Conservation (phyloP, 106 monocot genomes). For the Dendrobium nobile region DNA sequence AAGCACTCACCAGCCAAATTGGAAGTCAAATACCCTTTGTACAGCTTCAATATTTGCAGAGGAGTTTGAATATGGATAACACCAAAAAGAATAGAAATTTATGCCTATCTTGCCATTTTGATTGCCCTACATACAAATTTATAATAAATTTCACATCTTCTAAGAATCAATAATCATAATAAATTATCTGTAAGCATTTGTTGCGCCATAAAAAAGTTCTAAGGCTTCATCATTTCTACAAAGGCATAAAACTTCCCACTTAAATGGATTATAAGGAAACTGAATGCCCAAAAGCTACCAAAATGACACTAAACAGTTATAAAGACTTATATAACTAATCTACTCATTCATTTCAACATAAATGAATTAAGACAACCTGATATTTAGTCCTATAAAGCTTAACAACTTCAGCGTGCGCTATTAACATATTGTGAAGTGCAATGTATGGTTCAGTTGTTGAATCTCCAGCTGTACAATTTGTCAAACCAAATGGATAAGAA, state of each 20-base stretch:
- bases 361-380: constrained; percentile 20
- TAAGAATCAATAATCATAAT: too few relatives aligned
- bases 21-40: constrained; percentile 33
- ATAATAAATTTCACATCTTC: too few relatives aligned
- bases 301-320: not conserved
- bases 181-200: too few relatives aligned
- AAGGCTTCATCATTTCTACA: too few relatives aligned
- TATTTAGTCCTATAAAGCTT: constrained; percentile 41
- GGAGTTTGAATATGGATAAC: constrained; percentile 35
- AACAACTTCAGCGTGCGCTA: constrained; percentile 40
- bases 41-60: constrained; percentile 51
- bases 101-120: constrained; percentile 60
- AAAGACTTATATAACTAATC: not conserved
- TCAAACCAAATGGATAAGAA: constrained; percentile 19
- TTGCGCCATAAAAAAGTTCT: too few relatives aligned
- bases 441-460: constrained; percentile 39
- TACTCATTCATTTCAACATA: too few relatives aligned
- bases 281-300: not conserved
- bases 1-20: constrained; percentile 47
- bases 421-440: constrained; percentile 25
- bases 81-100: constrained; percentile 43
- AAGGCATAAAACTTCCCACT: too few relatives aligned
- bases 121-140: constrained; percentile 11
- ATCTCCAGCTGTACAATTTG: constrained; percentile 32
- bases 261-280: not conserved